Evolutionary conservation across 352 stramenopile genomes (phyloP), one percentile per base, ranked within the genome.

Genomic region (Phytophthora sp.): DNA sequence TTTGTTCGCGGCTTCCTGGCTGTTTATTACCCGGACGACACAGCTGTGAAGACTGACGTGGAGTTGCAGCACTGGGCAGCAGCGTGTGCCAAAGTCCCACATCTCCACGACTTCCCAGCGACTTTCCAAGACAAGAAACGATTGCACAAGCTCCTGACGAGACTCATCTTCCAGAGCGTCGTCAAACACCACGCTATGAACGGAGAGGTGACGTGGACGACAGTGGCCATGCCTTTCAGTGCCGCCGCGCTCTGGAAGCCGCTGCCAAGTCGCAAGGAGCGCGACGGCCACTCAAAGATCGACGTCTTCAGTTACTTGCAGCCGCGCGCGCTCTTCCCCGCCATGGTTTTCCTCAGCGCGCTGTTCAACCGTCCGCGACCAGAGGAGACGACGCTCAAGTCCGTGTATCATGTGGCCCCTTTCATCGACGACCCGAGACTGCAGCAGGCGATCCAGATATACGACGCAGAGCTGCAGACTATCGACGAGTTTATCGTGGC

Each of bases 141-240:
- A 23, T 61, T 78, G 24, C 55, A 42, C 6, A 44, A 74, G 16
- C 57, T 82, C 2, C 23, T 84, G 15, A 54, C 71, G 18, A 57
- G 76, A 30, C 54, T 84, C 12, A 50, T 80, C n/a, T 84, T 77
- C 51, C 68, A 82, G 51, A 68, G 57, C 12, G 54, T 67, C n/a
- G 71, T 85, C 27, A 73, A 75, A 33, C 79, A 85, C 58, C 76
- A 88, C 66, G 69, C 69, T n/a, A 85, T 84, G 79, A 86, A 84
- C 55, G 76, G 76, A 31, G 47, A 73, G 23, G 59, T 70, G 42
- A 80, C 68, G 21, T 88, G 76, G 79, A 73, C 82, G 54, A 69
- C 66, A 1, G 52, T 73, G 8, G 59, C 66, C 11, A 80, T 76
- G 53, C 79, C 77, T 1, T 86, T 73, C 66, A 80, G 69, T 47